phyloP scores from a whole-genome alignment of 2,329 filamentous ascomycete genomes.

The Epichloe uncinata region DNA sequence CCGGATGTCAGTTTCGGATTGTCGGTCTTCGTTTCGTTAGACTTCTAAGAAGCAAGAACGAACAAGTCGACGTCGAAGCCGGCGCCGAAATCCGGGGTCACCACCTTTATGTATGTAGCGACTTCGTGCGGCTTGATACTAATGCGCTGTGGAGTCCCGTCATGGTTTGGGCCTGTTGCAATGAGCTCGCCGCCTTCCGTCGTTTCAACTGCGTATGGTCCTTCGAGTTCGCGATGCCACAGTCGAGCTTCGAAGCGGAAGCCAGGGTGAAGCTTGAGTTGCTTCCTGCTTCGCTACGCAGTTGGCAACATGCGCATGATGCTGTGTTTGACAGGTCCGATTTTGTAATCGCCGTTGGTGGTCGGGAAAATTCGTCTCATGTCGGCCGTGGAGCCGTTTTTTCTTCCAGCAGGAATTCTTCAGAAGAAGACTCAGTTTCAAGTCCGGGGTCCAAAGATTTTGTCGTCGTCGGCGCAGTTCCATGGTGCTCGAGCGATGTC shows the following conservation, averaged over 20 bases:
- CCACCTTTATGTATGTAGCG: neutral
- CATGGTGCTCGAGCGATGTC: neutral
- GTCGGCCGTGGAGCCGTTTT: too few relatives aligned
- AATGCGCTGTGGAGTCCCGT: neutral
- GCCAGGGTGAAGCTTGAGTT: too few relatives aligned
- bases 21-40: too few relatives aligned
- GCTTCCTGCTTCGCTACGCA: too few relatives aligned
- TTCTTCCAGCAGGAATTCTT: neutral
- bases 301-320: too few relatives aligned
- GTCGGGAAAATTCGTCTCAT: too few relatives aligned
- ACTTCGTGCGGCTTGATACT: neutral
- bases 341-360: too few relatives aligned
- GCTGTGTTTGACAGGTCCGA: too few relatives aligned
- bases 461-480: neutral
- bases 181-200: neutral
- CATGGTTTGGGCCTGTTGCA: neutral
- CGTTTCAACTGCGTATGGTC: neutral
- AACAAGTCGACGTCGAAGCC: too few relatives aligned
- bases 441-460: neutral
- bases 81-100: too few relatives aligned
- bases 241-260: neutral
- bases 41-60: too few relatives aligned
- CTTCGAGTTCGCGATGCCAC: neutral
- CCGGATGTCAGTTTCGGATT: too few relatives aligned
- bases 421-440: neutral